phyloP scores from a whole-genome alignment of 139 green algal species.

The Chlamydomonas sp. region DNA sequence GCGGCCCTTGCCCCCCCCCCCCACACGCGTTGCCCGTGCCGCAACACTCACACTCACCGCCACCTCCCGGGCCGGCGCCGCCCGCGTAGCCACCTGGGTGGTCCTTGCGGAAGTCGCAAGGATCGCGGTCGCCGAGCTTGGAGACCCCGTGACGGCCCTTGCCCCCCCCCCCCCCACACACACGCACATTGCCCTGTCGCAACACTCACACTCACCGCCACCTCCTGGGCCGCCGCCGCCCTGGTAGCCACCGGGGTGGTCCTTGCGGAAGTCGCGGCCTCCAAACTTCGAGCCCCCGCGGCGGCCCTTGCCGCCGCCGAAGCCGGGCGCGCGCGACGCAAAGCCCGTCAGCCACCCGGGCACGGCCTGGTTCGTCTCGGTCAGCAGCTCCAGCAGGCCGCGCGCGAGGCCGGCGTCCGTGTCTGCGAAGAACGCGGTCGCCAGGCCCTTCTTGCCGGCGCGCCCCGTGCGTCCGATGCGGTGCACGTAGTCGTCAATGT shows the following conservation, averaged over 20 bases:
- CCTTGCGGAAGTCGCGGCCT: conserved; percentile 82
- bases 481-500: conserved; percentile 69
- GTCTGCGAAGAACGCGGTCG: conserved; percentile 92
- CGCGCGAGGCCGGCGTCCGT: conserved; percentile 78
- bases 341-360: conserved; percentile 83
- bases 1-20: too few species aligned
- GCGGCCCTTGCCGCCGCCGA: conserved; percentile 47
- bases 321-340: conserved; percentile 41
- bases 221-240: conserved; percentile 30
- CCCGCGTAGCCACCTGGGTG: background rate
- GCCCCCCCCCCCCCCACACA: background rate
- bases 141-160: too few species aligned
- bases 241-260: conserved; percentile 44
- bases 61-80: background rate
- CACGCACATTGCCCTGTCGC: too few species aligned
- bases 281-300: conserved; percentile 69
- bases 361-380: conserved; percentile 94
- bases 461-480: conserved; percentile 60
- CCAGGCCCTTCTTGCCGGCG: conserved; percentile 92
- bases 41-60: conserved; percentile 6
- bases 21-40: too few species aligned
- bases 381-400: conserved; percentile 40
- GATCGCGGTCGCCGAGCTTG: too few species aligned
- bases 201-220: conserved; percentile 13
- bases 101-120: too few species aligned